Conservation (phyloP, 1,284 basidiomycete species). For the Puccinia brachypodii region DNA sequence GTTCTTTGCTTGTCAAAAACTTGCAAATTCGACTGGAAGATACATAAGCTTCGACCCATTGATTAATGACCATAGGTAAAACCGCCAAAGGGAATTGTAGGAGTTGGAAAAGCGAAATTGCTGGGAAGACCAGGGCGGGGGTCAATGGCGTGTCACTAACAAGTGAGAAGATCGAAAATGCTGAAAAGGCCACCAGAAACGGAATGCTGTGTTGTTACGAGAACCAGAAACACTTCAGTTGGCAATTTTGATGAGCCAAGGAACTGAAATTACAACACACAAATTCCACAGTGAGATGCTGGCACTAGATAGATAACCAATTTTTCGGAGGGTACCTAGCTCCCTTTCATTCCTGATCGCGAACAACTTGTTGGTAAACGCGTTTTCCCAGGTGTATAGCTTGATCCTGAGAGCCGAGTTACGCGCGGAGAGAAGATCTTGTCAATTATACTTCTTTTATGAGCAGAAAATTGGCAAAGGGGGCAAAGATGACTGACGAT, state of each 20-base stretch:
- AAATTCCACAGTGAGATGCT: slow-evolving; percentile 50
- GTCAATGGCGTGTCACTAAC: slow-evolving; percentile 74
- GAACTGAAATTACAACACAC: slow-evolving; percentile 19
- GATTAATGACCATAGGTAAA: slow-evolving; percentile 62
- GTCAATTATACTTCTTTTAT: slow-evolving; percentile 3
- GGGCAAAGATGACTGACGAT: slow-evolving; percentile 48
- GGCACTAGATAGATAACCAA: slow-evolving; percentile 67
- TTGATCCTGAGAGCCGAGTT: slow-evolving; percentile 64
- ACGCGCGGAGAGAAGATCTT: neutral
- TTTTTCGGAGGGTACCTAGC: slow-evolving; percentile 74
- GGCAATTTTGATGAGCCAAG: neutral
- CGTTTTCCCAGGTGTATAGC: slow-evolving; percentile 82
- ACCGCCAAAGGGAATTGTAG: slow-evolving; percentile 84
- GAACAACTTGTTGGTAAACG: slow-evolving; percentile 73
- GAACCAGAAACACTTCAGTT: neutral
- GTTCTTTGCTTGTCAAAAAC: slow-evolving; percentile 76
- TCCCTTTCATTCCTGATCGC: slow-evolving; percentile 82
- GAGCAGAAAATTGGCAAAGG: slow-evolving; percentile 51
- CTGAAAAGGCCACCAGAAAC: slow-evolving; percentile 61
- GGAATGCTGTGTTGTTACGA: slow-evolving; percentile 49
- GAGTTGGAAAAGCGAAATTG: slow-evolving; percentile 87
- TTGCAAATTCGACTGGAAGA: slow-evolving; percentile 75
- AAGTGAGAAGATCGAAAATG: slow-evolving; percentile 74
- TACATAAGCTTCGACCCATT: slow-evolving; percentile 69
- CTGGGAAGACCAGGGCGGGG: slow-evolving; percentile 88